A percentile compares a stretch with the other conserved stretches of the same genome.
Conservation (phyloP, 139 green algal species). For the Medakamo hakoo region DNA sequence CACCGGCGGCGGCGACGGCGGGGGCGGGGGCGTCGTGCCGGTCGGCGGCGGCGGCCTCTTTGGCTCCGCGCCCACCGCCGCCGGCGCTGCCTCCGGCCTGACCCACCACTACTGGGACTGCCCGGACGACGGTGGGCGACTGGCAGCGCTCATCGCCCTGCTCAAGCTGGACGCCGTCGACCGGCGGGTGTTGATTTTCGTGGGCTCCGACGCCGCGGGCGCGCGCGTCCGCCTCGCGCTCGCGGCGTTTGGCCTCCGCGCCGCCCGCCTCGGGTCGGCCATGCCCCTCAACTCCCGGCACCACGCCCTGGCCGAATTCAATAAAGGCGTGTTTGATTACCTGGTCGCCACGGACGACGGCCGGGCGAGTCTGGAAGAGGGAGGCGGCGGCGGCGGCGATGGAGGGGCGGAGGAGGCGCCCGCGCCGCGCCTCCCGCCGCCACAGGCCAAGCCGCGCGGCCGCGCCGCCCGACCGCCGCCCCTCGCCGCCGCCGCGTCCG, state of each 20-base stretch:
- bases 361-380: conserved; percentile 21
- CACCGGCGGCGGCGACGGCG: background rate
- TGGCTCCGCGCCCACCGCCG: no score
- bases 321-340: conserved; percentile 78
- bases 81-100: conserved; percentile 13
- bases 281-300: conserved; percentile 70
- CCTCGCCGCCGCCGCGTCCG: conserved; percentile 21
- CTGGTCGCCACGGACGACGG: conserved; percentile 76
- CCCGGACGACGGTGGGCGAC: conserved; percentile 1
- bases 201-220: conserved; percentile 65
- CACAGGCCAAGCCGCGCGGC: no score
- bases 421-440: background rate
- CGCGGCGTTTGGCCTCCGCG: conserved; percentile 75
- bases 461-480: no score
- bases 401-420: background rate
- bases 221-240: conserved; percentile 81
- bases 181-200: conserved; percentile 68
- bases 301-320: conserved; percentile 76
- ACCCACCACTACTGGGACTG: conserved; percentile 32
- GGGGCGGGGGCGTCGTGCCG: background rate
- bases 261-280: conserved; percentile 62
- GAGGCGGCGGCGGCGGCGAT: no score
- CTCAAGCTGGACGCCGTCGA: conserved; percentile 59
- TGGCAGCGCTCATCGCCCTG: conserved; percentile 42
- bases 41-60: no score